These are phyloP conservation scores for Ilex asprella DNA, from an alignment of 257 asterid species.

Conservation along the genomic window DNA sequence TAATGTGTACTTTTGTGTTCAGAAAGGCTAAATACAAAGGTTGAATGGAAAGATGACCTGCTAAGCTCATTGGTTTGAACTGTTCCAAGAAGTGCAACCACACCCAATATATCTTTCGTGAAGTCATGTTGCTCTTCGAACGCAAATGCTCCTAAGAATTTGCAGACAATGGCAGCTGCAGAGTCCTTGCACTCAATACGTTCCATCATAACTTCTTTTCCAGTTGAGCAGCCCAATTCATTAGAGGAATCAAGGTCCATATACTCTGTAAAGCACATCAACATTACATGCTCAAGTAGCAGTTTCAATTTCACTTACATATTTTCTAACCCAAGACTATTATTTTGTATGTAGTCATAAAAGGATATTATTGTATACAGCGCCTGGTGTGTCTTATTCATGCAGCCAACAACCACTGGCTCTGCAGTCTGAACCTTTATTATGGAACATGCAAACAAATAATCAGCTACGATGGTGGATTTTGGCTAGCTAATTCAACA, in stretches of 20 bases:
- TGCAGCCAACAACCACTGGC: too few species aligned
- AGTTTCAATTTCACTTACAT: too few species aligned
- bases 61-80: slow-evolving; percentile 39
- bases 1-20: neutral
- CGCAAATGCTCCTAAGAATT: slow-evolving; percentile 14
- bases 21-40: neutral
- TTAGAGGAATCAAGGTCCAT: slow-evolving; percentile 17
- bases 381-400: too few species aligned
- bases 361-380: too few species aligned
- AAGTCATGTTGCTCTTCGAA: slow-evolving; percentile 7
- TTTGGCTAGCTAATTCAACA: too few species aligned
- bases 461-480: too few species aligned
- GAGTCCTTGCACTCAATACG: slow-evolving; percentile 28
- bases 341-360: too few species aligned
- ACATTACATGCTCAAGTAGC: neutral
- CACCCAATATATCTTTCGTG: slow-evolving; percentile 35
- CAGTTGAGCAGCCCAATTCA: slow-evolving; percentile 8
- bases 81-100: slow-evolving; percentile 59
- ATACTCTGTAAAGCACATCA: slow-evolving; percentile 21
- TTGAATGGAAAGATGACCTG: slow-evolving; percentile 32
- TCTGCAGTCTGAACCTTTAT: too few species aligned
- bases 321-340: too few species aligned
- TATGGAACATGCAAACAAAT: too few species aligned
- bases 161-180: slow-evolving; percentile 48
- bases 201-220: slow-evolving; percentile 14